Percentiles rank a stretch among this genome's conserved stretches.
Evolutionary conservation across 306 rosid genomes (phyloP).

Genomic region (Medicago ruthenica): DNA sequence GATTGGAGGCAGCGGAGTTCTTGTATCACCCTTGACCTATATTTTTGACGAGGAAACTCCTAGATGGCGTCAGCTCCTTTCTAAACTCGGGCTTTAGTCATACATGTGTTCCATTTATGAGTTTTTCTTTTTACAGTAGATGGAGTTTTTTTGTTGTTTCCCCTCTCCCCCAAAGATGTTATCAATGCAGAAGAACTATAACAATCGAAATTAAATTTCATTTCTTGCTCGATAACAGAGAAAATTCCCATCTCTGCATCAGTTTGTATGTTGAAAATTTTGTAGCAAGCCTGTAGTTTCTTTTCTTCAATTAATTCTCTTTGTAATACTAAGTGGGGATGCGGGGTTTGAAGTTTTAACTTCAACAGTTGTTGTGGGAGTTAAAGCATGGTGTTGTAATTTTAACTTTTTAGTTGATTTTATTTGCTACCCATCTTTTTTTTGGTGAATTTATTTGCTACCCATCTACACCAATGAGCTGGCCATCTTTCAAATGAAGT

Average conservation of each 20-base stretch:
- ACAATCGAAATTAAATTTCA: slow-evolving; percentile 19
- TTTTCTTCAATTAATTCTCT: slow-evolving; percentile 13
- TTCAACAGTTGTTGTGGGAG: neutral
- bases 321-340: no score
- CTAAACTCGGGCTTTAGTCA: slow-evolving; percentile 66
- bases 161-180: neutral
- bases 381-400: slow-evolving; percentile 31
- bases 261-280: slow-evolving; percentile 30
- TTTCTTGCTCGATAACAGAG: neutral
- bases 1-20: slow-evolving; percentile 98
- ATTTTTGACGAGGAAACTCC: slow-evolving; percentile 98
- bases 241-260: neutral
- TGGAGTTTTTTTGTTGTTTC: neutral
- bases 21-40: slow-evolving; percentile 92
- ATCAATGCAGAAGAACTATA: slow-evolving; percentile 22
- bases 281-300: slow-evolving; percentile 26
- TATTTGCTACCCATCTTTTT: slow-evolving; percentile 20
- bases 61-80: slow-evolving; percentile 83
- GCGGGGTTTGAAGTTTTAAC: neutral
- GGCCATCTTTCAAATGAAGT: slow-evolving; percentile 26
- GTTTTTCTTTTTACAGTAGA: neutral
- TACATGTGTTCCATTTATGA: neutral
- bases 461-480: slow-evolving; percentile 20
- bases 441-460: slow-evolving; percentile 7
- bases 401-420: slow-evolving; percentile 1